phyloP scores from a whole-genome alignment of 2,329 filamentous ascomycete species.

The Apiospora marii region DNA sequence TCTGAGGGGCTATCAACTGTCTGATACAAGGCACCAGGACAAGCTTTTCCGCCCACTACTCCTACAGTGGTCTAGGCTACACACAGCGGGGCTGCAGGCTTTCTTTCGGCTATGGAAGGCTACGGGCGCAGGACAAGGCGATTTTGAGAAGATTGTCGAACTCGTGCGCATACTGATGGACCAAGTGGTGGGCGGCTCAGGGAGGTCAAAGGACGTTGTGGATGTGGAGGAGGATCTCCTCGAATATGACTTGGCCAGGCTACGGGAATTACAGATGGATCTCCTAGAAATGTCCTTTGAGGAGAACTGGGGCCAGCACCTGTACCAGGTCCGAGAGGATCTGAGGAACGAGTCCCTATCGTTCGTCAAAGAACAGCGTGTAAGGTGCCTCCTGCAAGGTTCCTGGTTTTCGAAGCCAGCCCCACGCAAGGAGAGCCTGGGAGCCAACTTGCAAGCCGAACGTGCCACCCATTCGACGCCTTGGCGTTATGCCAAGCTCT shows the following conservation, averaged over 20 bases:
- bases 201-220: slow-evolving; percentile 81
- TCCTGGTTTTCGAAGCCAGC: slow-evolving; percentile 79
- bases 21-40: slow-evolving; percentile 84
- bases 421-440: slow-evolving; percentile 53
- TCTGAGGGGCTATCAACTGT: slow-evolving; percentile 74
- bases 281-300: slow-evolving; percentile 90
- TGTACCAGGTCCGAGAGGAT: slow-evolving; percentile 90
- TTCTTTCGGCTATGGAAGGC: slow-evolving; percentile 95
- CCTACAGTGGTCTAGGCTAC: slow-evolving; percentile 90
- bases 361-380: slow-evolving; percentile 96
- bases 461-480: slow-evolving; percentile 58
- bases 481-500: slow-evolving; percentile 88
- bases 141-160: slow-evolving; percentile 94
- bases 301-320: slow-evolving; percentile 90
- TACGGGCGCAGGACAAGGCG: slow-evolving; percentile 82
- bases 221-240: slow-evolving; percentile 90
- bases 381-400: slow-evolving; percentile 86
- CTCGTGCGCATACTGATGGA: slow-evolving; percentile 89
- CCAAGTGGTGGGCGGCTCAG: slow-evolving; percentile 83
- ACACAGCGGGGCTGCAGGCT: slow-evolving; percentile 83
- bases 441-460: slow-evolving; percentile 46
- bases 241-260: slow-evolving; percentile 79
- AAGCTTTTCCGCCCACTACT: slow-evolving; percentile 86
- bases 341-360: slow-evolving; percentile 90
- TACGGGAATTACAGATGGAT: slow-evolving; percentile 92